Evolutionary conservation across 2,329 filamentous ascomycete species (phyloP).

Genomic region (Coleophoma crateriformis): DNA sequence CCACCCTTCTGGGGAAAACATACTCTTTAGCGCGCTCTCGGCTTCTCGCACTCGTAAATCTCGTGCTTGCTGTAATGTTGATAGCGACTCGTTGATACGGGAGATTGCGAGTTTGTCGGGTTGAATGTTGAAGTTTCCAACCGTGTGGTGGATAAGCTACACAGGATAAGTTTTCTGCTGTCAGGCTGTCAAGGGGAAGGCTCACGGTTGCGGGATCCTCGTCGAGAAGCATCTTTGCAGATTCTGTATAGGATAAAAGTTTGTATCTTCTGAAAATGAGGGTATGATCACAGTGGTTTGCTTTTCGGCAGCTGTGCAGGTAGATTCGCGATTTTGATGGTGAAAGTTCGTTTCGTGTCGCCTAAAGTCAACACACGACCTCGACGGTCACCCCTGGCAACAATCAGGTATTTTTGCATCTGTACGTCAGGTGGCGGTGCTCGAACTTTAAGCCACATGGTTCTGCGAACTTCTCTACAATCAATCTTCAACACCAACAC

Average conservation of each 20-base stretch:
- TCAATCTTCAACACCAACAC: slow-evolving; percentile 4
- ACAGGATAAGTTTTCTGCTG: not conserved
- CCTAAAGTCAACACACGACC: not conserved
- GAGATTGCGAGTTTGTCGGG: slow-evolving; percentile 81
- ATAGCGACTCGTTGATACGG: slow-evolving; percentile 78
- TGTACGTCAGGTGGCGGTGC: slow-evolving; percentile 2
- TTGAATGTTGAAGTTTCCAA: slow-evolving; percentile 89
- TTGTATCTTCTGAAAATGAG: not conserved
- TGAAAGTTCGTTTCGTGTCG: not conserved
- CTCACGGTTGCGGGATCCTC: slow-evolving; percentile 83
- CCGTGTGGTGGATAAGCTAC: slow-evolving; percentile 86
- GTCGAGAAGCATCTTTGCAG: slow-evolving; percentile 76
- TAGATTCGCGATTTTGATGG: not conserved
- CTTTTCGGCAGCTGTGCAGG: not conserved
- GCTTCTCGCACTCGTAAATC: slow-evolving; percentile 69
- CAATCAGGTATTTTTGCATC: not conserved
- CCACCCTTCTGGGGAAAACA: slow-evolving; percentile 3
- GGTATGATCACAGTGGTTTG: not conserved
- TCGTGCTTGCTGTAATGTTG: slow-evolving; percentile 78
- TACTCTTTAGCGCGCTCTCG: slow-evolving; percentile 59
- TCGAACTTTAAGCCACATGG: not conserved
- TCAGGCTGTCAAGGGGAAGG: slow-evolving; percentile 6
- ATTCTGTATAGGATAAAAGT: too few relatives aligned
- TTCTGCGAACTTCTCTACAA: not conserved
- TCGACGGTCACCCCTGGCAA: slow-evolving; percentile 1